Evolutionary conservation across 2,329 filamentous ascomycete genomes (phyloP).

Genomic region (Aspergillus sp.): DNA sequence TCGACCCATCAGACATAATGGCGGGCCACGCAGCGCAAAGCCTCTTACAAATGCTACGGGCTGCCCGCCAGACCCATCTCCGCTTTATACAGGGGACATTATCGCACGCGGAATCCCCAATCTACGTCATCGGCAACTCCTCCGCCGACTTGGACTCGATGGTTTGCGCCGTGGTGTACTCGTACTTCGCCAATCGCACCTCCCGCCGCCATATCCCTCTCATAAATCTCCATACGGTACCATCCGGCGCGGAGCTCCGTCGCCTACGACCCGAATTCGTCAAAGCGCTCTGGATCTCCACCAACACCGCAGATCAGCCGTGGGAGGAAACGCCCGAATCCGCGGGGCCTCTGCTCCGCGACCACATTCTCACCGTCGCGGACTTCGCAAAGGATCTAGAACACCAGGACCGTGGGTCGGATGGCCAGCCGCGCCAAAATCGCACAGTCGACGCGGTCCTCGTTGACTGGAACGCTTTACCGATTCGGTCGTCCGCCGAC

Average conservation of each 20-base stretch:
- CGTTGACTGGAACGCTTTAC: constrained; percentile 49
- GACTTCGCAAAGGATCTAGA: constrained; percentile 33
- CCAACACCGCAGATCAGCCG: constrained; percentile 20
- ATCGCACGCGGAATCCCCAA: constrained; percentile 23
- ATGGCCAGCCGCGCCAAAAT: neutral
- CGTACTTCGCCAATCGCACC: constrained; percentile 53
- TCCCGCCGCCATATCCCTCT: constrained; percentile 55
- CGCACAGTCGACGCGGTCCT: constrained; percentile 31
- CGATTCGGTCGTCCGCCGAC: constrained; percentile 40
- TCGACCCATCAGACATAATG: too few relatives aligned
- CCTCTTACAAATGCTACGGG: constrained; percentile 39
- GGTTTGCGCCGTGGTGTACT: constrained; percentile 60
- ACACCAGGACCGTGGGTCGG: constrained; percentile 1
- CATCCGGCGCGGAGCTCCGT: constrained; percentile 48
- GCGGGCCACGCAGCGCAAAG: constrained; percentile 3
- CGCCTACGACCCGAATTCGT: constrained; percentile 59
- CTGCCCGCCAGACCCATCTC: constrained; percentile 31
- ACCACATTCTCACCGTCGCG: constrained; percentile 42
- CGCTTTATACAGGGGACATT: constrained; percentile 25
- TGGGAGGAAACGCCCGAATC: constrained; percentile 26
- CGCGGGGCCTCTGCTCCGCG: constrained; percentile 26
- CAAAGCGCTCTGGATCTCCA: constrained; percentile 55
- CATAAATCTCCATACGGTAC: constrained; percentile 54
- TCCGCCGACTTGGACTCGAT: constrained; percentile 63
- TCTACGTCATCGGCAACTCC: constrained; percentile 46